Evolutionary conservation across 768 basidiomycete genomes (phyloP), one percentile per base, ranked within the genome.

Genomic region (Tricholoma bakamatsutake): DNA sequence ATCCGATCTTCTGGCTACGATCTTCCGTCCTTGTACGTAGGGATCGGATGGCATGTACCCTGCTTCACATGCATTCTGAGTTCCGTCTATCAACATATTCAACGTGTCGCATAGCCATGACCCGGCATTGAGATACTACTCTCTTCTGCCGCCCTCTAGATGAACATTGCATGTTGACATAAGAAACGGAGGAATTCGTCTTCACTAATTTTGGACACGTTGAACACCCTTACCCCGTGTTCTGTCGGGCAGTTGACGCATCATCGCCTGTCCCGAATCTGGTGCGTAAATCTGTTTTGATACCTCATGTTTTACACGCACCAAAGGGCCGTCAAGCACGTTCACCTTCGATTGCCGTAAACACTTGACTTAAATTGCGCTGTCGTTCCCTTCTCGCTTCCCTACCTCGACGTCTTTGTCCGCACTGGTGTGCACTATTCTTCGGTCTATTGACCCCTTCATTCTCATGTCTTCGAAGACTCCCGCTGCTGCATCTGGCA

Each of bases 291-390:
- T 79, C 51, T 76, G 52, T 74, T 80, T 57, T 75, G 77, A 62
- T 85, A 93, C 78, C 88, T 90, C 73, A 92, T 91, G 61, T 93
- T 87, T 52, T 66, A 80, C 83, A 88, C 70, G 90, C 88, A 51
- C 90, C 58, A 62, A 59, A 62, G 66, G 69, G 69, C 58, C 69
- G 75, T 69, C 65, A 65, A 68, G 76, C 76, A 77, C 76, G 72
- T 70, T 73, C 64, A 52, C 59, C 48, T 48, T 52, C 43, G 56
- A 57, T 59, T 60, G 28, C 57, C 50, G 45, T 56, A 57, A 65
- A 59, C 58, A 55, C 49, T 52, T 52, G 51, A 59, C 52, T 61
- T 61, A 64, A 60, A 64, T 62, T 43, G 50, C 58, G 57, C 55
- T 57, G 50, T 53, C 57, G 28, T 57, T 65, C 57, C 57, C 48